A percentile compares a stretch with the other conserved stretches of the same genome.
Evolutionary conservation across 1,284 basidiomycete genomes (phyloP).

Genomic region (Apiotrichum siamense): DNA sequence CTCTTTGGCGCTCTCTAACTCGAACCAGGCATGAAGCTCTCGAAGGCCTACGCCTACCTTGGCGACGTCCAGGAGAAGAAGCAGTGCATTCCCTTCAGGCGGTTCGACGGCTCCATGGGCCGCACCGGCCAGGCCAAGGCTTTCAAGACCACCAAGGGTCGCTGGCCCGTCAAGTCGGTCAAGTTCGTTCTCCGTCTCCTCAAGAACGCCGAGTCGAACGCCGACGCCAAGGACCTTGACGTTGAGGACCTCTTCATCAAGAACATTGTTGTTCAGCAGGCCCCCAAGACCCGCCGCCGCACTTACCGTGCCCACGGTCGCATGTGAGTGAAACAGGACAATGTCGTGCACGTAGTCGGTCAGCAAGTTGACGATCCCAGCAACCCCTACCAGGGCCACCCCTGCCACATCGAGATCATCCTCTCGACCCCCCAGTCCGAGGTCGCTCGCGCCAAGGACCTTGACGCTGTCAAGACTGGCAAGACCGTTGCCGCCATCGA

Average conservation of each 20-base stretch:
- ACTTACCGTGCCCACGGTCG: constrained; percentile 99
- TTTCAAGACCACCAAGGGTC: constrained; percentile 96
- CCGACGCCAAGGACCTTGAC: constrained; percentile 94
- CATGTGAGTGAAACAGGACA: constrained; percentile 49
- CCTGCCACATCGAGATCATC: constrained; percentile 92
- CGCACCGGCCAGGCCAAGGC: constrained; percentile 96
- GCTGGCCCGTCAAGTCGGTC: constrained; percentile 99
- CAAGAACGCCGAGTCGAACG: constrained; percentile 99
- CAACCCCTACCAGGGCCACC: constrained; percentile 85
- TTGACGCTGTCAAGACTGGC: constrained; percentile 51
- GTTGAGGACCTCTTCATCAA: constrained; percentile 89
- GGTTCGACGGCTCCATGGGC: constrained; percentile 95
- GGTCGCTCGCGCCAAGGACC: constrained; percentile 85
- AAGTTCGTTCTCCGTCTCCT: constrained; percentile 89
- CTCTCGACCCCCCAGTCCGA: constrained; percentile 69
- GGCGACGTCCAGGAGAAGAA: constrained; percentile 94
- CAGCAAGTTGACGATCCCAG: constrained; percentile 13
- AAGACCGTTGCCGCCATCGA: constrained; percentile 48
- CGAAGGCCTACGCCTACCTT: constrained; percentile 94
- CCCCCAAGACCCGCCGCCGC: constrained; percentile 98
- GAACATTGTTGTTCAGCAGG: constrained; percentile 98
- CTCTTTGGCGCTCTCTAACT: neutral
- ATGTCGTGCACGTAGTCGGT: neutral
- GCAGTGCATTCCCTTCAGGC: constrained; percentile 93
- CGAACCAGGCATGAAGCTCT: constrained; percentile 76